Evolutionary conservation across 2,329 filamentous ascomycete species (phyloP).

Genomic region (Talaromyces sp.): DNA sequence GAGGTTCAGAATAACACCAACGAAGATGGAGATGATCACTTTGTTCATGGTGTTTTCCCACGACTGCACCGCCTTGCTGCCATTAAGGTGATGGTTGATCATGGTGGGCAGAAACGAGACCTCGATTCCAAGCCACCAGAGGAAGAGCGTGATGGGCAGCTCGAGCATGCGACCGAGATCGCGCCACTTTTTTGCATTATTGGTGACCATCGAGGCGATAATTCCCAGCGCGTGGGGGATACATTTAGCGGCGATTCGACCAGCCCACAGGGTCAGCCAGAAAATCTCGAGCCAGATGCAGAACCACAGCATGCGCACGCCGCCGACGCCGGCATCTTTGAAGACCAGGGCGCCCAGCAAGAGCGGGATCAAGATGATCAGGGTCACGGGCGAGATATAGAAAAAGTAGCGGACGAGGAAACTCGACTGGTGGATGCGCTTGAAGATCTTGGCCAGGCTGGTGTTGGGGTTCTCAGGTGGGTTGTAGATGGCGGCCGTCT

Average conservation of each 20-base stretch:
- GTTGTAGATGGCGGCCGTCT: constrained; percentile 60
- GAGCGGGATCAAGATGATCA: constrained; percentile 63
- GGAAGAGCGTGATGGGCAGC: constrained; percentile 76
- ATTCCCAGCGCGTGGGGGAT: constrained; percentile 59
- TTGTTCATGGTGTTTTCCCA: constrained; percentile 83
- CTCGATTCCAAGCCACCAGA: constrained; percentile 85
- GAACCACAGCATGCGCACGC: constrained; percentile 81
- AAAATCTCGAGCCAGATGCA: constrained; percentile 92
- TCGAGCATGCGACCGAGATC: constrained; percentile 84
- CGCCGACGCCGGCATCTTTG: constrained; percentile 61
- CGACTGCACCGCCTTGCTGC: constrained; percentile 45
- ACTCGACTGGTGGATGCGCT: constrained; percentile 60
- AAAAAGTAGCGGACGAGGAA: constrained; percentile 65
- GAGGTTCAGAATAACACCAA: constrained; percentile 73
- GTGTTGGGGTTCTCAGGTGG: constrained; percentile 60
- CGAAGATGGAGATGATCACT: constrained; percentile 78
- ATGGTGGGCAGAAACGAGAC: constrained; percentile 82
- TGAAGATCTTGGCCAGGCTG: constrained; percentile 59
- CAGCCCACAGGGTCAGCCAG: constrained; percentile 86
- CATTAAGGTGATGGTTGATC: constrained; percentile 57
- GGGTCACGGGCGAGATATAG: constrained; percentile 62
- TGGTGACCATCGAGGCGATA: constrained; percentile 71
- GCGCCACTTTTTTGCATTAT: constrained; percentile 87
- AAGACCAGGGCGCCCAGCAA: constrained; percentile 60
- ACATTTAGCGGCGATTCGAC: constrained; percentile 59